Evolutionary conservation across 2,329 filamentous ascomycete species (phyloP).

Genomic region (Colletotrichum chlorophyti): DNA sequence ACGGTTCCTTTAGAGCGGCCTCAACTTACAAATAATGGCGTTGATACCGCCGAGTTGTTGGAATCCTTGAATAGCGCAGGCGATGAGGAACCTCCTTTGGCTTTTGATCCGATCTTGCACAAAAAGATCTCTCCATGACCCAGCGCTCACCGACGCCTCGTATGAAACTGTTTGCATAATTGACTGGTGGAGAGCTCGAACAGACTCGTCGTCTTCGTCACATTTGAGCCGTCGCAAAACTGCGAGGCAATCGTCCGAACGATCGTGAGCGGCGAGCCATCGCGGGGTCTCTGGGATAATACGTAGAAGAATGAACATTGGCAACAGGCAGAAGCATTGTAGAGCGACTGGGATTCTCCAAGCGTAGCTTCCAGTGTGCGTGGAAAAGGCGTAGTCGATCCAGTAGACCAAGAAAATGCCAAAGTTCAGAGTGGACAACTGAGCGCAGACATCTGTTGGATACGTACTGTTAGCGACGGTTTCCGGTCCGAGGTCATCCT

Average conservation of each 20-base stretch:
- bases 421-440: slow-evolving; percentile 54
- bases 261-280: slow-evolving; percentile 48
- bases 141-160: slow-evolving; percentile 39
- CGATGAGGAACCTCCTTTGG: slow-evolving; percentile 38
- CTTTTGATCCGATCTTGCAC: slow-evolving; percentile 41
- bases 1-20: neutral
- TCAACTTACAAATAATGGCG: slow-evolving; percentile 48
- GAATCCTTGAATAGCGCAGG: slow-evolving; percentile 38
- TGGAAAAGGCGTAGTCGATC: slow-evolving; percentile 51
- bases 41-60: slow-evolving; percentile 59
- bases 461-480: neutral
- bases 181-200: slow-evolving; percentile 35
- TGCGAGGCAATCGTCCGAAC: slow-evolving; percentile 42
- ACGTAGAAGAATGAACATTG: slow-evolving; percentile 44
- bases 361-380: slow-evolving; percentile 37
- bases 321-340: slow-evolving; percentile 47
- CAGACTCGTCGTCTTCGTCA: slow-evolving; percentile 31
- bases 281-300: slow-evolving; percentile 51
- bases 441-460: slow-evolving; percentile 50
- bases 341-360: slow-evolving; percentile 50
- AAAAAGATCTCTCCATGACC: slow-evolving; percentile 39
- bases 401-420: slow-evolving; percentile 53
- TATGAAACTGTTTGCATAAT: slow-evolving; percentile 41
- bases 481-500: too few species aligned
- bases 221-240: slow-evolving; percentile 46